A percentile compares a stretch with the other conserved stretches of the same genome.
Conservation (phyloP, 352 stramenopile genomes). For the Plasmopara halstedii region DNA sequence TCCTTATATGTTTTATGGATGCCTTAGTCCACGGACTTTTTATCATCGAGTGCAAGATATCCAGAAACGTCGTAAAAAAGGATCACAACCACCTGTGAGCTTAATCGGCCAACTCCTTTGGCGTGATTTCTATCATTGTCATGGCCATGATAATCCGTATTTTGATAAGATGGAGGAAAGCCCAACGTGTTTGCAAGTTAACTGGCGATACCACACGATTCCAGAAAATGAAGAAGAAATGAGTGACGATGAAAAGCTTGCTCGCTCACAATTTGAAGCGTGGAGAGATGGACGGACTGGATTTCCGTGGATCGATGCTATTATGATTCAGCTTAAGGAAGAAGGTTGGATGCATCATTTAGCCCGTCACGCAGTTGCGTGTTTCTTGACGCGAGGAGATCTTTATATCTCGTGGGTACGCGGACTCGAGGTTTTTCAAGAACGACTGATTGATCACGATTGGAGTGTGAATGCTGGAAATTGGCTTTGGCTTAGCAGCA, state of each 20-base stretch:
- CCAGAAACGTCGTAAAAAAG: constrained; percentile 46
- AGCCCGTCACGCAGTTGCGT: constrained; percentile 94
- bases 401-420: constrained; percentile 93
- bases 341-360: constrained; percentile 88
- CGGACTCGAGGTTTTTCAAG: constrained; percentile 88
- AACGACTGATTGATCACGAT: constrained; percentile 93
- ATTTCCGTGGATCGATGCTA: constrained; percentile 97
- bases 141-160: constrained; percentile 65
- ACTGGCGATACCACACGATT: constrained; percentile 83
- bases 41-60: constrained; percentile 85
- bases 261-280: constrained; percentile 70
- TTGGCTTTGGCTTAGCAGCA: constrained; percentile 95
- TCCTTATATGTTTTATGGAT: constrained; percentile 93
- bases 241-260: constrained; percentile 77
- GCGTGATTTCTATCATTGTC: constrained; percentile 93
- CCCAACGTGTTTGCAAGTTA: constrained; percentile 82
- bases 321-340: constrained; percentile 90
- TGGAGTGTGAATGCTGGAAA: constrained; percentile 97
- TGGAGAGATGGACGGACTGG: constrained; percentile 94
- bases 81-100: constrained; percentile 82
- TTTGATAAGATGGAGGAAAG: constrained; percentile 95
- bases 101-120: constrained; percentile 93
- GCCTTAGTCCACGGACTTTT: constrained; percentile 85
- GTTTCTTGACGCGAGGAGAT: constrained; percentile 96
- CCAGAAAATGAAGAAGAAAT: constrained; percentile 36